phyloP scores from a whole-genome alignment of 2,329 filamentous ascomycete species.

The Teratosphaeria gauchensis region DNA sequence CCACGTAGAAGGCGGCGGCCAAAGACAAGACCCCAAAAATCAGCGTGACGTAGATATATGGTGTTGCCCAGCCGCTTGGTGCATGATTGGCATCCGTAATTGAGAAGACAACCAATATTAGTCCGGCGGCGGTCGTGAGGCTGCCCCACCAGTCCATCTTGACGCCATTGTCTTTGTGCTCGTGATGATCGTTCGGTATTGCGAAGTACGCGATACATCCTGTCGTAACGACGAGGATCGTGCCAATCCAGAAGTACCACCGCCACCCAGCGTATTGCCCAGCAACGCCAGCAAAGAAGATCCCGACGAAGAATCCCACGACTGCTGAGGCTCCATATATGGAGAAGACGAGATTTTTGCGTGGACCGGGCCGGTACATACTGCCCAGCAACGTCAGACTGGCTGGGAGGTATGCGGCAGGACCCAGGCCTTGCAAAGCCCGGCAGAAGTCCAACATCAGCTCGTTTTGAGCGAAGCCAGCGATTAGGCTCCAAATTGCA shows the following conservation, averaged over 20 bases:
- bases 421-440: slow-evolving; percentile 27
- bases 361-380: slow-evolving; percentile 27
- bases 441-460: slow-evolving; percentile 27
- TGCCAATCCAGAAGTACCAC: slow-evolving; percentile 56
- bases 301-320: slow-evolving; percentile 51
- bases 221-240: slow-evolving; percentile 42
- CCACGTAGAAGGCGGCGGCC: slow-evolving; percentile 54
- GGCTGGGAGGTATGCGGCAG: slow-evolving; percentile 26
- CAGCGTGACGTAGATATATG: slow-evolving; percentile 60
- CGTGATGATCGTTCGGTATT: slow-evolving; percentile 40
- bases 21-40: slow-evolving; percentile 54
- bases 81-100: slow-evolving; percentile 65
- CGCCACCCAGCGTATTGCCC: slow-evolving; percentile 48
- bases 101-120: slow-evolving; percentile 63
- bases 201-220: slow-evolving; percentile 36
- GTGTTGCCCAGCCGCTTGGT: slow-evolving; percentile 59
- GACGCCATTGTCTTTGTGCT: slow-evolving; percentile 29
- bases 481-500: slow-evolving; percentile 23
- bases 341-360: slow-evolving; percentile 28
- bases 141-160: slow-evolving; percentile 63
- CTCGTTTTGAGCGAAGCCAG: slow-evolving; percentile 24
- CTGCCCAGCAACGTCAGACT: slow-evolving; percentile 26
- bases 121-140: slow-evolving; percentile 50
- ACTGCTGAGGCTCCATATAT: slow-evolving; percentile 44
- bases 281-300: slow-evolving; percentile 54